phyloP scores from a whole-genome alignment of 2,329 filamentous ascomycete species.

The Escovopsis sp. region DNA sequence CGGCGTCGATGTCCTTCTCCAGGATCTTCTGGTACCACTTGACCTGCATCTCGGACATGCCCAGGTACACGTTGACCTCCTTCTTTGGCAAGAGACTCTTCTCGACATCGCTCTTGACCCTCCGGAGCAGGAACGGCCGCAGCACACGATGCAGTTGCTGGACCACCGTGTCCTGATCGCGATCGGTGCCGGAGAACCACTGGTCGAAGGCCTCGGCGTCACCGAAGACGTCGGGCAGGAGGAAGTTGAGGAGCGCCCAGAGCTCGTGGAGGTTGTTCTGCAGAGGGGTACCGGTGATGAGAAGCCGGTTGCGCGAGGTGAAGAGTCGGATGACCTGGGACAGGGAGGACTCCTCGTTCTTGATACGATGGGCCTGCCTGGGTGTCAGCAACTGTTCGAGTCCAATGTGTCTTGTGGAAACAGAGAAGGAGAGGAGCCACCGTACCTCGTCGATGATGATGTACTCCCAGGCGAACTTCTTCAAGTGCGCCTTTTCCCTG shows the following conservation, averaged over 20 bases:
- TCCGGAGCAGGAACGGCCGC: slow-evolving; percentile 82
- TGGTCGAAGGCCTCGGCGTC: slow-evolving; percentile 94
- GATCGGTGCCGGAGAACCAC: slow-evolving; percentile 87
- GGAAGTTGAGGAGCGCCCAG: slow-evolving; percentile 93
- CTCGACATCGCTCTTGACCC: slow-evolving; percentile 95
- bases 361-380: slow-evolving; percentile 70
- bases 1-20: slow-evolving; percentile 96
- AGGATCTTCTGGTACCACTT: slow-evolving; percentile 99
- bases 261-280: slow-evolving; percentile 98
- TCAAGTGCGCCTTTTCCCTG: slow-evolving; percentile 82
- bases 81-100: slow-evolving; percentile 97
- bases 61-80: slow-evolving; percentile 90
- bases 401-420: too few relatives aligned
- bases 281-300: slow-evolving; percentile 92
- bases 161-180: slow-evolving; percentile 88
- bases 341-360: slow-evolving; percentile 95
- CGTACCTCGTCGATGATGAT: slow-evolving; percentile 84
- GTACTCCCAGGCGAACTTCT: slow-evolving; percentile 99
- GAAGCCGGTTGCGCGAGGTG: slow-evolving; percentile 82
- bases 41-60: slow-evolving; percentile 98
- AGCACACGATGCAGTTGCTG: slow-evolving; percentile 90
- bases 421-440: too few relatives aligned
- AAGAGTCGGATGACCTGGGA: slow-evolving; percentile 95
- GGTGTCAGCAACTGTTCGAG: slow-evolving; percentile 8
- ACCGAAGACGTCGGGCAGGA: slow-evolving; percentile 95